Evolutionary conservation across 345 rosid species (phyloP).

Genomic region (Microthlaspi erraticum): DNA sequence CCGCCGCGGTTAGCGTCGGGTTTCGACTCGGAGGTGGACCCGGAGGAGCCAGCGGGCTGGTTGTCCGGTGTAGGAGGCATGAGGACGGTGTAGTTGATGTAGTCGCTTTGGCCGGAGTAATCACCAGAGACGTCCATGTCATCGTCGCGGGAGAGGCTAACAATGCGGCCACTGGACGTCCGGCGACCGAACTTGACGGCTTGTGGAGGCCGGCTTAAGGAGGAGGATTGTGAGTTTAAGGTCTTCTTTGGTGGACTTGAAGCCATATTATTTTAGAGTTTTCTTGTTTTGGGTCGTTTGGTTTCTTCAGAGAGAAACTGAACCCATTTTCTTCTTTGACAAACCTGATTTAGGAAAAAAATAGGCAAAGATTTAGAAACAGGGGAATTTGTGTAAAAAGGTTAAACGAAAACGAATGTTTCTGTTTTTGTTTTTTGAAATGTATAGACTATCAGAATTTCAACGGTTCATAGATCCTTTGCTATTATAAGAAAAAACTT

Average conservation of each 20-base stretch:
- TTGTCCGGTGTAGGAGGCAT: conserved; percentile 98
- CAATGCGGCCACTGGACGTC: conserved; percentile 71
- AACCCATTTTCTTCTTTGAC: conserved; percentile 44
- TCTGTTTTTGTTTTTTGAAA: not conserved
- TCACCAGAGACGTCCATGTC: conserved; percentile 76
- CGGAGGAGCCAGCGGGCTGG: conserved; percentile 65
- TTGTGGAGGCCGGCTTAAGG: conserved; percentile 57
- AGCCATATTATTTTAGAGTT: conserved; percentile 39
- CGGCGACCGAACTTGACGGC: conserved; percentile 65
- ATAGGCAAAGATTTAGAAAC: not conserved
- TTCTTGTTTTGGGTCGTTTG: conserved; percentile 35
- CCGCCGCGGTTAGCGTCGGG: conserved; percentile 41
- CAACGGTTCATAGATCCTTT: conserved; percentile 37
- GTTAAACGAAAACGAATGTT: not conserved
- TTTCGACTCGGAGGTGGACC: conserved; percentile 48
- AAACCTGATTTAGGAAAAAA: conserved; percentile 37
- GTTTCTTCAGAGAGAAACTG: conserved; percentile 43
- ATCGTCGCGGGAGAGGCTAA: conserved; percentile 76
- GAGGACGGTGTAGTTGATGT: conserved; percentile 84
- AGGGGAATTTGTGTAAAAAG: conserved; percentile 30
- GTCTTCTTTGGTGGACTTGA: conserved; percentile 53
- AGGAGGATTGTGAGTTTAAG: conserved; percentile 52
- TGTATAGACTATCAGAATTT: conserved; percentile 10
- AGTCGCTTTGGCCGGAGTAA: conserved; percentile 69
- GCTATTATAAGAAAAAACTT: conserved; percentile 39